phyloP scores from a whole-genome alignment of 345 rosid genomes.

The Aquilaria sinensis region DNA sequence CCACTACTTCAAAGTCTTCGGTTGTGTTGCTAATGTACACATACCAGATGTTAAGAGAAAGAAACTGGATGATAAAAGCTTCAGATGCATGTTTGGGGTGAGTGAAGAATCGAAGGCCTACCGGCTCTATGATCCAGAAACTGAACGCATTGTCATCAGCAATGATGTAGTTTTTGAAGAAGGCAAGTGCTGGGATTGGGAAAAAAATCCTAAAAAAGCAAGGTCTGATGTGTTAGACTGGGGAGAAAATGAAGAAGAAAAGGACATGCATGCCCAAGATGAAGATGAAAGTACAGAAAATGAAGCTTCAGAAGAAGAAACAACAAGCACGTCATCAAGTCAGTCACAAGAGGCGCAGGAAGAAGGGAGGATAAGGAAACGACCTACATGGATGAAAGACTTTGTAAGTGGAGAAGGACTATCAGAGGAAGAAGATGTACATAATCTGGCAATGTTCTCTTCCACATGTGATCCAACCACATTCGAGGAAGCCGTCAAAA shows the following conservation, averaged over 20 bases:
- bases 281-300: not conserved
- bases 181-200: not conserved
- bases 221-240: not conserved
- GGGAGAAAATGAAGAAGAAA: not conserved
- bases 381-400: slow-evolving; percentile 10
- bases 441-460: not conserved
- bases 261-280: not conserved
- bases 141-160: not conserved
- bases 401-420: not conserved
- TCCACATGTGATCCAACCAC: not conserved
- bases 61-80: not conserved
- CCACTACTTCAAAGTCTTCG: slow-evolving; percentile 3
- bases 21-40: slow-evolving; percentile 2
- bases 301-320: no score
- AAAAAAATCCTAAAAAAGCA: not conserved
- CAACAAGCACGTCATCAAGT: no score
- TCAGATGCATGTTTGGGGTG: not conserved
- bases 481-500: not conserved
- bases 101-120: slow-evolving; percentile 6
- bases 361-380: not conserved
- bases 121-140: not conserved
- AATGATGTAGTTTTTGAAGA: slow-evolving; percentile 2
- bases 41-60: slow-evolving; percentile 2
- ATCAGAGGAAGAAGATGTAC: not conserved
- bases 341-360: not conserved